Conservation (phyloP, 1,139 yeast species). For the Candida neerlandica region DNA sequence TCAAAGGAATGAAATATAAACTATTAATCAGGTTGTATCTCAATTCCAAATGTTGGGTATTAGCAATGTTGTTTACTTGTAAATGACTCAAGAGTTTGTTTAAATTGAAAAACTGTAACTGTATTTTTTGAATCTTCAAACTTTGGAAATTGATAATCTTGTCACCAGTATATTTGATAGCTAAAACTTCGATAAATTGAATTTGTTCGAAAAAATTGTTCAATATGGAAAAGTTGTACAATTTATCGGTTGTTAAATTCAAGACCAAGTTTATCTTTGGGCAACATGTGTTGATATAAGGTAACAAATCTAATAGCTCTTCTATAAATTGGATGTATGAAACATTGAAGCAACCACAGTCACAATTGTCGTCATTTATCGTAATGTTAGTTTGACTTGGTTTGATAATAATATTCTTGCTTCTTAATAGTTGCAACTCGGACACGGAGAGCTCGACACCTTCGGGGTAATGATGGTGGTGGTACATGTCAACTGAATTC, state of each 20-base stretch:
- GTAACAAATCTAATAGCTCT: conserved; percentile 2
- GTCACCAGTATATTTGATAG: conserved; percentile 7
- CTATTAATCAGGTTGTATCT: conserved; percentile 25
- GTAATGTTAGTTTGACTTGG: conserved; percentile 23
- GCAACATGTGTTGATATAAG: conserved; percentile 3
- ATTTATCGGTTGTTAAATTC: conserved; percentile 1
- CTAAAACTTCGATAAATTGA: conserved; percentile 2
- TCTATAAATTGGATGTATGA: conserved; percentile 2
- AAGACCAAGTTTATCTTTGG: conserved; percentile 1
- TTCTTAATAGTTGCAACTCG: conserved; percentile 20
- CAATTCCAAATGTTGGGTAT: conserved; percentile 20
- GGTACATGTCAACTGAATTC: conserved; percentile 15
- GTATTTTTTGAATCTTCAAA: conserved; percentile 10
- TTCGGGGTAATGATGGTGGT: conserved; percentile 1
- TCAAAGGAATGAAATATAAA: conserved; percentile 18
- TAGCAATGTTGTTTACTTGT: conserved; percentile 4
- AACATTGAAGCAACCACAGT: conserved; percentile 4
- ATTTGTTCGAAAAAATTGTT: conserved; percentile 2
- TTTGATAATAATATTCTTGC: conserved; percentile 19
- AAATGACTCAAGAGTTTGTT: conserved; percentile 16
- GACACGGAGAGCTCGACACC: conserved; percentile 1
- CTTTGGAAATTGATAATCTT: conserved; percentile 2
- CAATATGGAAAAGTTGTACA: neutral
- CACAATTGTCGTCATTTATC: conserved; percentile 7
- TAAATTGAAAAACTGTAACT: conserved; percentile 9